phyloP scores from a whole-genome alignment of 2,329 filamentous ascomycete species.

The Paramyrothecium sp. region DNA sequence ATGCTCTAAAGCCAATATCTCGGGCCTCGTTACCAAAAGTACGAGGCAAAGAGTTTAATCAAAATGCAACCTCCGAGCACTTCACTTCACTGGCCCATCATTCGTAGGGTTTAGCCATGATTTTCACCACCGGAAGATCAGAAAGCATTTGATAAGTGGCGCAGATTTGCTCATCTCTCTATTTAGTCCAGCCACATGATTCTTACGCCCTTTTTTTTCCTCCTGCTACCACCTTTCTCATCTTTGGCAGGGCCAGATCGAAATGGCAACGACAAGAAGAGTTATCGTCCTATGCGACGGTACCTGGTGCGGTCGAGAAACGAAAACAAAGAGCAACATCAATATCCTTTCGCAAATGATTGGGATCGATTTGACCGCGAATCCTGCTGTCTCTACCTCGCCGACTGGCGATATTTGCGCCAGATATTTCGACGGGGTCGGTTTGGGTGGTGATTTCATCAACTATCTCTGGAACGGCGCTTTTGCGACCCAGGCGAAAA shows the following conservation, averaged over 20 bases:
- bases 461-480: conserved; percentile 13
- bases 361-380: conserved; percentile 6
- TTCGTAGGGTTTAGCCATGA: not conserved
- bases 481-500: conserved; percentile 3
- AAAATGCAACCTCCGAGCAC: not conserved
- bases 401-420: not conserved
- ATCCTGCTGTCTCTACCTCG: not conserved
- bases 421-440: conserved; percentile 3
- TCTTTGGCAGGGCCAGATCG: not conserved
- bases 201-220: not conserved
- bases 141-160: not conserved
- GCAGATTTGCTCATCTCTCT: not conserved
- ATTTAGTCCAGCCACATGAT: not conserved
- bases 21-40: no score
- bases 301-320: conserved; percentile 17
- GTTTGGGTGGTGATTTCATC: conserved; percentile 3
- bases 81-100: not conserved
- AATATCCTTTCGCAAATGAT: conserved; percentile 13
- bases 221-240: not conserved
- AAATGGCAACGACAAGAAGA: not conserved
- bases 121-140: not conserved
- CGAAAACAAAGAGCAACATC: conserved; percentile 12
- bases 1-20: no score
- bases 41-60: no score
- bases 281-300: conserved; percentile 16